Evolutionary conservation across 2,329 filamentous ascomycete genomes (phyloP), one percentile per base, ranked within the genome.

Genomic region (Pseudogymnoascus sp.): DNA sequence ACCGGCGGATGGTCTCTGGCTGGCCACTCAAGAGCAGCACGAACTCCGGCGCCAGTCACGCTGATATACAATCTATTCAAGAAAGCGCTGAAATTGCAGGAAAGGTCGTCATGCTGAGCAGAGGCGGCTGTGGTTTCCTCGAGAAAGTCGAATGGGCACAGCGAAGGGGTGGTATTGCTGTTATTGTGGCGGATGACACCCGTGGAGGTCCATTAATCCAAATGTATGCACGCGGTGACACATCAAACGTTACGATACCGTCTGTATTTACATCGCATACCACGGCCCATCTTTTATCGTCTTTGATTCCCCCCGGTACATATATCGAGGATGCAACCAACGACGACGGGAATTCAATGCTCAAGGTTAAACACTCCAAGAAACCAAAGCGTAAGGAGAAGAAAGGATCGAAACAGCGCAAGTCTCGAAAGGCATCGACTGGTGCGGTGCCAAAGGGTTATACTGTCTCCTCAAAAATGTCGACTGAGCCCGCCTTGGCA

Each of bases 111-210:
- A 79, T 99, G 61, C 80, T 99, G 63, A 96, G 91, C 74, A 87
- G 95, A 63, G 95, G 95, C 64, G 95, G 93, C 6, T 99, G 95
- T 75, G 95, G 95, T 4, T 99, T 99, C 74, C 77, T 97, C 65
- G 93, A 97, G 73, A 99, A 99, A 76, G 91, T 95, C 67, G 93
- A 96, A 78, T 99, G 95, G 95, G 91, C 90, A 11, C 95, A 99
- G 75, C 84, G 92, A 65, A 85, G 95, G 71, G 95, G 95, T 23
- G 95, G 89, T 18, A 83, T 92, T 65, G 95, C 91, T 37, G 80
- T 99, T 65, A 96, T 99, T 67, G 93, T 99, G 2, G 95, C 95
- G 25, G 95, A 99, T 74, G 90, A 97, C 74, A 88, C 90, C 64
- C 89, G 90, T 65, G 93, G 93, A 49, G 93, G 92, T 3, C 89